A percentile compares a stretch with the other conserved stretches of the same genome.
phyloP scores from a whole-genome alignment of 768 basidiomycete genomes.

The Lactarius trivialis region DNA sequence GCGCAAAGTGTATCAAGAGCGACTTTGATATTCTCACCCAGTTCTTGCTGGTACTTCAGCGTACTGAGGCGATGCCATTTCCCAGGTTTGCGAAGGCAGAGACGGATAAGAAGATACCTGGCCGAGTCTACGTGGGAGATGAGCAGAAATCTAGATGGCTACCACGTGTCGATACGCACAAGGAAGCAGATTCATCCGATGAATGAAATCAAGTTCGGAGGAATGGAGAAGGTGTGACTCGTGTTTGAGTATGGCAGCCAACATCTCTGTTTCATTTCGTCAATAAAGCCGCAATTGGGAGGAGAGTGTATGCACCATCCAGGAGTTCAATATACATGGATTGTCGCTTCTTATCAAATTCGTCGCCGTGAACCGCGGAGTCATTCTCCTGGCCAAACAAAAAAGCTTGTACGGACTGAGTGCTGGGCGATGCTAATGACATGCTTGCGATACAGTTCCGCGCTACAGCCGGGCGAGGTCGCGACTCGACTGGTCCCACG shows the following conservation, averaged over 20 bases:
- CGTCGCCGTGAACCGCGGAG: conserved; percentile 7
- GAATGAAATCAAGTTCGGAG: conserved; percentile 41
- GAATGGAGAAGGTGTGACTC: conserved; percentile 48
- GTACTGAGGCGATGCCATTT: conserved; percentile 46
- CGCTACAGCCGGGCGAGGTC: background rate
- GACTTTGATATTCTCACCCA: conserved; percentile 35
- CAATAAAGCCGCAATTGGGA: background rate
- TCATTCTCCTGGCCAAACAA: conserved; percentile 18
- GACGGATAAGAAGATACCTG: conserved; percentile 54
- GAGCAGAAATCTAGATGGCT: background rate
- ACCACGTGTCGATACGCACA: conserved; percentile 37
- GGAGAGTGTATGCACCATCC: conserved; percentile 30
- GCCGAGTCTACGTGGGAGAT: conserved; percentile 38
- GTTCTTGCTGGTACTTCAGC: conserved; percentile 38
- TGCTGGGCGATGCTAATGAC: conserved; percentile 14
- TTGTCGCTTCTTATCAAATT: conserved; percentile 14
- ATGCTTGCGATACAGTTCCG: background rate
- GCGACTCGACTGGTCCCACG: background rate
- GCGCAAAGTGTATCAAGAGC: conserved; percentile 43
- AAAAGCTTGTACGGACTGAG: conserved; percentile 15
- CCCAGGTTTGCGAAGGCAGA: conserved; percentile 53
- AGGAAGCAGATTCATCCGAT: conserved; percentile 37
- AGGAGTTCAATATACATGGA: conserved; percentile 42
- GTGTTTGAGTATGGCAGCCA: conserved; percentile 42
- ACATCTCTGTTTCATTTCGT: conserved; percentile 40